phyloP scores from a whole-genome alignment of 2,329 filamentous ascomycete species.

The Neonectria magnoliae region DNA sequence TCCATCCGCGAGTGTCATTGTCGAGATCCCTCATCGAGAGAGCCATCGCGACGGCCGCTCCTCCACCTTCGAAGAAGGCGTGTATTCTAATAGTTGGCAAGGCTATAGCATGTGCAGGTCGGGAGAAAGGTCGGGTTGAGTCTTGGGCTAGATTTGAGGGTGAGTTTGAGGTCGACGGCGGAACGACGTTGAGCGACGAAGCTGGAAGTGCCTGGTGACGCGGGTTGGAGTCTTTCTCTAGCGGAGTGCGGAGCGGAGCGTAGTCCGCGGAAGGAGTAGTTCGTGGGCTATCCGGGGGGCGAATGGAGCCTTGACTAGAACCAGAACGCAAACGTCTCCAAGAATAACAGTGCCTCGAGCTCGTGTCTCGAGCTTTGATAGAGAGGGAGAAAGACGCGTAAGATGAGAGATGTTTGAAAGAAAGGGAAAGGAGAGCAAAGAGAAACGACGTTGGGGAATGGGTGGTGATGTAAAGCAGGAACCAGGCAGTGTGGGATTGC shows the following conservation, averaged over 20 bases:
- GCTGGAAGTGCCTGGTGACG: conserved; percentile 23
- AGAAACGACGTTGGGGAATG: conserved; percentile 3
- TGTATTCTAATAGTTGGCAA: background rate
- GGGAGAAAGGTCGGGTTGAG: background rate
- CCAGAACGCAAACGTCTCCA: background rate
- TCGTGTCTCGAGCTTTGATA: background rate
- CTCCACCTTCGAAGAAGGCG: conserved; percentile 16
- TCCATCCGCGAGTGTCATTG: conserved; percentile 93
- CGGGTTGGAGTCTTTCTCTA: conserved; percentile 34
- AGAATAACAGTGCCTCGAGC: background rate
- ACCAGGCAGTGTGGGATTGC: conserved; percentile 19
- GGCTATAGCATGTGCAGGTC: conserved; percentile 7
- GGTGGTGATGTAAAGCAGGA: conserved; percentile 16
- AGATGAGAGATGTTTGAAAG: background rate
- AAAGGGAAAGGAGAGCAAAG: conserved; percentile 9
- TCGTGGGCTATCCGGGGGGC: conserved; percentile 3
- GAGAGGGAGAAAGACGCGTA: background rate
- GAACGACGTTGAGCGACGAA: conserved; percentile 1
- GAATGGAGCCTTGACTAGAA: background rate
- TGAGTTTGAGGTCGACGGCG: background rate
- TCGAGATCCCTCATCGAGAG: conserved; percentile 55
- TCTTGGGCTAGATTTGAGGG: background rate
- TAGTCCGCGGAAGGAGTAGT: background rate
- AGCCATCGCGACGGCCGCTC: conserved; percentile 50
- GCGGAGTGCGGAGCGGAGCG: conserved; percentile 22